Base-by-base conservation (phyloP, 495 filamentous ascomycete species). In the Aspergillus panamensis region DNA sequence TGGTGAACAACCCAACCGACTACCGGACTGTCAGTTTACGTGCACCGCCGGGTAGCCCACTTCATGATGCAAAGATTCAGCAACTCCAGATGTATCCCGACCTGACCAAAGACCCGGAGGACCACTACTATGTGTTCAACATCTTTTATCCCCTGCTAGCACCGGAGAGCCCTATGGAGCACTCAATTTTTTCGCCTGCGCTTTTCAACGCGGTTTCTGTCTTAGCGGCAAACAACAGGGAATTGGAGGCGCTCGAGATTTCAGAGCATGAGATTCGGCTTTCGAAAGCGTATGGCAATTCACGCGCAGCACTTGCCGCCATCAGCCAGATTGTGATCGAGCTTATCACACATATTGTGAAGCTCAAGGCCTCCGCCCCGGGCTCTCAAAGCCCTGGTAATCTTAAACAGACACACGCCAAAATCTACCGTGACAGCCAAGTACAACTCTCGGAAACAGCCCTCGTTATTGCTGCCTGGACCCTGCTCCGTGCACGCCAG, bases 1-100 rank as follows among this genome's bases (percentile, higher is more conserved):
- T 86, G 9, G 60, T 69, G 3, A 69, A 79, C n/a, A 88, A 87
- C 57, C 75, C 79, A 43, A 73, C 73, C 62, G 77, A 86, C 69
- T 78, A 80, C 53, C 79, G 77, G 43, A 74, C 74, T 49, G 67
- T 82, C 37, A 73, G 72, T 47, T 63, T 82, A 29, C 69, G 72
- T 1, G 72, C 75, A 47, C 68, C 72, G 19, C 60, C 69, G 12
- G 74, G 72, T 21, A 77, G 75, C 48, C 72, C 74, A n/a, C 66
- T 79, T 1, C 62, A 70, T 33, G 42, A 69, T 21, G 74, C 71
- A 20, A 75, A 71, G 51, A 60, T 59, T 8, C 67, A 71, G 29
- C 70, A 73, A 39, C 53, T 62, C 3, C 62, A 75, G 60, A 56
- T 72, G 57, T 76, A 69, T 55, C 69, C 73, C 1, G 57, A 70